Evolutionary conservation across 2,329 filamentous ascomycete species (phyloP), one percentile per base, ranked within the genome.

Genomic region (Raffaelea albimanens): DNA sequence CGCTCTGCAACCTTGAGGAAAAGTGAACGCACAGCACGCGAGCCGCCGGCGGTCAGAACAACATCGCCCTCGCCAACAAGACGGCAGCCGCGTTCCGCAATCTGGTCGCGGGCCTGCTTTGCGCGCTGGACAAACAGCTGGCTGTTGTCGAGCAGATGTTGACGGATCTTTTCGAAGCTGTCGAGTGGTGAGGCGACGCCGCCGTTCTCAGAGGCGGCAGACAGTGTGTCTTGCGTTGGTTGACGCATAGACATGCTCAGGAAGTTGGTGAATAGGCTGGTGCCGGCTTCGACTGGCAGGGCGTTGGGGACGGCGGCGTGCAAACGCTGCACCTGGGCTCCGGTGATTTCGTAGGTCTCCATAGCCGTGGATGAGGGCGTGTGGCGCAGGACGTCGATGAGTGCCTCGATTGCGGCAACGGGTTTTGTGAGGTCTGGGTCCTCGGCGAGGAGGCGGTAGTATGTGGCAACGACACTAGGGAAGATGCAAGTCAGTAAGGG

Each of bases 221-320:
- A 36, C 33, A 34, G 14, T 13, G 34, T 18, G 44, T 19, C 31
- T 31, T 23, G 14, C 10, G 47, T 8, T 55, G 74, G 72, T 68
- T 75, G 71, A 67, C 76, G 76, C 61, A 83, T 72, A 53, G 75
- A 88, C 48, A 82, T 81, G 59, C 95, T 84, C 57, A 98, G 80
- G 67, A 95, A 97, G 62, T 91, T 85, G 63, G 93, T 86, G 72
- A 98, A 97, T 50, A 97, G 80, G 64, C 96, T 90, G 51, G 90
- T 95, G 58, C 93, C 93, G 47, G 94, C 93, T 43, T 87, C 89
- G 16, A 97, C 80, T 4, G 90, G 91, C 48, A 97, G 87, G 14
- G 90, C 87, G 67, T 98, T 97, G 8, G 84, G 75, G 46, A 95
- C 84, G 19, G 82, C 80, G 49, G 75, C 73, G 64, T 90, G 91